phyloP scores from a whole-genome alignment of 2,329 filamentous ascomycete genomes.

The Botrytis byssoidea region DNA sequence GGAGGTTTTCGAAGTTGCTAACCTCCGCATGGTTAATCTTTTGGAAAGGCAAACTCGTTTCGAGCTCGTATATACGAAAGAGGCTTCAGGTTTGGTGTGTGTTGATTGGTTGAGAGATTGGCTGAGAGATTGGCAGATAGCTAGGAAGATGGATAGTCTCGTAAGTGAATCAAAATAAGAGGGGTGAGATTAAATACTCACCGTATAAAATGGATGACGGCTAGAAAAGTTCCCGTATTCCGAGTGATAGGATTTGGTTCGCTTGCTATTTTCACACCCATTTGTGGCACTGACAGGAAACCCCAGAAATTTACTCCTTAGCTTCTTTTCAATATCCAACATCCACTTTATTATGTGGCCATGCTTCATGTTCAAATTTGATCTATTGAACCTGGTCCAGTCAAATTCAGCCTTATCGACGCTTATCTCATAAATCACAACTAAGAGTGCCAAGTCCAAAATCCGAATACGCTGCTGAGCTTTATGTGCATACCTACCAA shows the following conservation, averaged over 20 bases:
- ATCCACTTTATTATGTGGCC: not conserved
- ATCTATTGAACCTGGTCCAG: not conserved
- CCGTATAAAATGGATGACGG: not conserved
- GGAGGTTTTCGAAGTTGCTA: not conserved
- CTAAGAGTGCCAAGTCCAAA: not conserved
- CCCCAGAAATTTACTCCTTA: not conserved
- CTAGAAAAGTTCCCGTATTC: conserved; percentile 5
- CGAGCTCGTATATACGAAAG: not conserved
- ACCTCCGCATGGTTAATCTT: not conserved
- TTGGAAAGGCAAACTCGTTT: not conserved
- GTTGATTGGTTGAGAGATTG: not conserved
- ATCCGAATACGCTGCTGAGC: not conserved
- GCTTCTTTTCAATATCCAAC: not conserved
- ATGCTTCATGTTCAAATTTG: not conserved
- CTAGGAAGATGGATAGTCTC: not conserved
- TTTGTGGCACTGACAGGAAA: not conserved
- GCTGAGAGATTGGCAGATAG: not conserved
- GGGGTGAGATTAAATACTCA: not conserved
- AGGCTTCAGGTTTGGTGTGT: not conserved
- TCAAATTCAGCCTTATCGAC: not conserved
- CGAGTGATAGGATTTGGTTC: not conserved
- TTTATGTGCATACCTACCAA: not conserved
- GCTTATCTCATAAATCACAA: not conserved
- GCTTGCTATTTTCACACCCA: not conserved
- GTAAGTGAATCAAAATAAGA: not conserved